Evolutionary conservation across 1,284 basidiomycete genomes (phyloP).

Genomic region (Puccinia coronata): DNA sequence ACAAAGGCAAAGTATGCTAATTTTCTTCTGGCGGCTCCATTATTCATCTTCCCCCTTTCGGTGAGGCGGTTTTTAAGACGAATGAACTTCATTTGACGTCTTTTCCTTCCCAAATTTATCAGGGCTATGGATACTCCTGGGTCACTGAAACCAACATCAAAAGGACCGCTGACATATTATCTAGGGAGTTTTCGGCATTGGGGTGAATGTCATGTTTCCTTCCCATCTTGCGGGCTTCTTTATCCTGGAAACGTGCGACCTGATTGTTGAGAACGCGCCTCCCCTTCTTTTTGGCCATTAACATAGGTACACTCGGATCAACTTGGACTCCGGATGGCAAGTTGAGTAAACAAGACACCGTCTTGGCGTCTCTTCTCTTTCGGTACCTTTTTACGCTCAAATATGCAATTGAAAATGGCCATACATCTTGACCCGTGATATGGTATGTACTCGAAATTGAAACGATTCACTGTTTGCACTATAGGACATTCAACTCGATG

Average conservation of each 20-base stretch:
- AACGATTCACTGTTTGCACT: neutral
- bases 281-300: neutral
- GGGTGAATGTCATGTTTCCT: neutral
- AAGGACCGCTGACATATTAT: slow-evolving; percentile 27
- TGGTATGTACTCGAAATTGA: neutral
- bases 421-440: too few relatives aligned
- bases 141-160: slow-evolving; percentile 36
- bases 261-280: too few relatives aligned
- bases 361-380: too few relatives aligned
- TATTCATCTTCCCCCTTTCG: too few relatives aligned
- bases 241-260: neutral
- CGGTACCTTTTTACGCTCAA: too few relatives aligned
- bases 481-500: slow-evolving; percentile 29
- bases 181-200: slow-evolving; percentile 16
- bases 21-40: too few relatives aligned
- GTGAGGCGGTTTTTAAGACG: too few relatives aligned
- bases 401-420: too few relatives aligned
- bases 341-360: slow-evolving; percentile 25
- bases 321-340: slow-evolving; percentile 48
- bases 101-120: too few relatives aligned
- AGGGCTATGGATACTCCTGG: slow-evolving; percentile 47
- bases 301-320: slow-evolving; percentile 44
- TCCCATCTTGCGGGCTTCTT: neutral
- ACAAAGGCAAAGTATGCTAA: slow-evolving; percentile 13
- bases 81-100: too few relatives aligned